Evolutionary conservation across 2,329 filamentous ascomycete genomes (phyloP).

Genomic region (Fusarium anthophilum): DNA sequence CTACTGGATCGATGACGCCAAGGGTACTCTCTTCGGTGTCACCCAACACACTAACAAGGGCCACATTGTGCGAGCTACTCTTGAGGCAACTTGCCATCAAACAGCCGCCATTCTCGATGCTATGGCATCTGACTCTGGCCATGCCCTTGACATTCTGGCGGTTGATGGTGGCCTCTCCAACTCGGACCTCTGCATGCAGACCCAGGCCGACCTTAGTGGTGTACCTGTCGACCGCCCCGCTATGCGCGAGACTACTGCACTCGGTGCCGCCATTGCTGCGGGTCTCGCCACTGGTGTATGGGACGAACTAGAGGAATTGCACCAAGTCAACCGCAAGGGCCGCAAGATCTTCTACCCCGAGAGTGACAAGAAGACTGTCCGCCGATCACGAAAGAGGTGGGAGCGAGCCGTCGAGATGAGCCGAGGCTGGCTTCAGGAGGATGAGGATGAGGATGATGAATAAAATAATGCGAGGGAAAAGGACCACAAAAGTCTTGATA

Average conservation of each 20-base stretch:
- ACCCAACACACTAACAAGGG: conserved; percentile 86
- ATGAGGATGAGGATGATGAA: conserved; percentile 40
- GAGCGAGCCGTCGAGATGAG: conserved; percentile 68
- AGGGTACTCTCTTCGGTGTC: conserved; percentile 87
- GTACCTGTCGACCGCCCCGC: conserved; percentile 85
- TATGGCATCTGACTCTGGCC: conserved; percentile 87
- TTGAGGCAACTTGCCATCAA: conserved; percentile 93
- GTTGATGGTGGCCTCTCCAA: conserved; percentile 93
- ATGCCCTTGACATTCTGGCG: conserved; percentile 77
- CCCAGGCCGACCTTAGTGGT: conserved; percentile 84
- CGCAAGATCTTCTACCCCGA: conserved; percentile 76
- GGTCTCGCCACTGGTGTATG: conserved; percentile 86
- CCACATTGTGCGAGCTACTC: conserved; percentile 87
- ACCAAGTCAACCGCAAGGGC: conserved; percentile 75
- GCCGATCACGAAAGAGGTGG: conserved; percentile 60
- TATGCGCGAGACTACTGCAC: conserved; percentile 90
- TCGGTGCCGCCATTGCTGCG: conserved; percentile 89
- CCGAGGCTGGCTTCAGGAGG: conserved; percentile 59
- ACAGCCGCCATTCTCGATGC: conserved; percentile 91
- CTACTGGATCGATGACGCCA: conserved; percentile 94
- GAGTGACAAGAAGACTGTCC: conserved; percentile 57
- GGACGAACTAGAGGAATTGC: conserved; percentile 77
- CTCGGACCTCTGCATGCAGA: conserved; percentile 90
- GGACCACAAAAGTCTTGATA: not conserved
- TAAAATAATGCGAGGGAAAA: not conserved